phyloP scores from a whole-genome alignment of 768 basidiomycete genomes.

The Pholiota microspora region DNA sequence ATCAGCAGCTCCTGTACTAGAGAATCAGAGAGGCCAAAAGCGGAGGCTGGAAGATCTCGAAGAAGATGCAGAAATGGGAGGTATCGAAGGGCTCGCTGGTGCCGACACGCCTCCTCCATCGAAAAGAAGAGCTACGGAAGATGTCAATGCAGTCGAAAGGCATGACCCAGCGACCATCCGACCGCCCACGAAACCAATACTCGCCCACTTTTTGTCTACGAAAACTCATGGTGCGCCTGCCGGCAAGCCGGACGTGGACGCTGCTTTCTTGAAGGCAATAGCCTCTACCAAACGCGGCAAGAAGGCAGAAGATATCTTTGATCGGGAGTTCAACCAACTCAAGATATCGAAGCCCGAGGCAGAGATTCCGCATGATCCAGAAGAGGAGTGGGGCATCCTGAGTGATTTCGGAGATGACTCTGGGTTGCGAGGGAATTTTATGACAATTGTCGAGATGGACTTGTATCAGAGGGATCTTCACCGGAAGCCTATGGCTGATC shows the following conservation, averaged over 20 bases:
- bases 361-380: conserved; percentile 38
- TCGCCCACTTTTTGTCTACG: conserved; percentile 13
- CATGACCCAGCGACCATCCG: background rate
- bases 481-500: conserved; percentile 18
- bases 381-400: conserved; percentile 56
- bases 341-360: conserved; percentile 67
- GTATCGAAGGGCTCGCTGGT: conserved; percentile 7
- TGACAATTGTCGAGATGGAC: conserved; percentile 72
- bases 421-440: conserved; percentile 71
- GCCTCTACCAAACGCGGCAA: conserved; percentile 72
- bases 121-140: conserved; percentile 45
- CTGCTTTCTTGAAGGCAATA: conserved; percentile 67
- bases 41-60: conserved; percentile 36
- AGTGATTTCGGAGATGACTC: conserved; percentile 66
- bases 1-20: conserved; percentile 3
- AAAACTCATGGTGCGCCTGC: conserved; percentile 30
- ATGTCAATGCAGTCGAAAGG: conserved; percentile 31
- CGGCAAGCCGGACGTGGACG: conserved; percentile 64
- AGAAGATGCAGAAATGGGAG: conserved; percentile 39
- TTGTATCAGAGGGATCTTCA: conserved; percentile 34
- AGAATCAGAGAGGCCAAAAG: conserved; percentile 29
- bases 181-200: conserved; percentile 15
- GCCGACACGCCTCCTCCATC: conserved; percentile 16
- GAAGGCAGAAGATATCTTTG: conserved; percentile 66
- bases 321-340: conserved; percentile 78